Conservation (phyloP, 768 basidiomycete species). For the Psilocybe cyanescens region DNA sequence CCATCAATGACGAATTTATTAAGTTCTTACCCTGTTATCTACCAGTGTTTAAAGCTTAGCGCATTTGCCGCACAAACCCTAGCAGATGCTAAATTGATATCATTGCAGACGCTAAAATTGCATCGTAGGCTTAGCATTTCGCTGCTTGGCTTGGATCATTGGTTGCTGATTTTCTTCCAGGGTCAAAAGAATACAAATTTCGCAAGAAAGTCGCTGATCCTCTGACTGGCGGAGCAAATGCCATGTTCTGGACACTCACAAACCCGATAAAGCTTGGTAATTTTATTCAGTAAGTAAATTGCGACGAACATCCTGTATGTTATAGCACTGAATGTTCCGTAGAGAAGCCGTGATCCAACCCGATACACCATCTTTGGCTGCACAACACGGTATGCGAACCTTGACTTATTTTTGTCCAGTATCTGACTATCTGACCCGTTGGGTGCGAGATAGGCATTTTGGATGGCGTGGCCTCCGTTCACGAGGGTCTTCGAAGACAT, state of each 20-base stretch:
- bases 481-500: slow-evolving; percentile 49
- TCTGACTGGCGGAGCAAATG: slow-evolving; percentile 44
- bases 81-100: slow-evolving; percentile 44
- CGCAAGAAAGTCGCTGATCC: slow-evolving; percentile 39
- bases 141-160: background rate
- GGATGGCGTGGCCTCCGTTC: slow-evolving; percentile 42
- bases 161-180: slow-evolving; percentile 11
- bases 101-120: slow-evolving; percentile 46
- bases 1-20: no score
- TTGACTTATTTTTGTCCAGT: background rate
- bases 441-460: slow-evolving; percentile 36
- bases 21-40: no score
- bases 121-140: slow-evolving; percentile 43
- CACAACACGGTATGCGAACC: slow-evolving; percentile 4
- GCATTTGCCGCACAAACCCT: slow-evolving; percentile 57
- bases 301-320: background rate
- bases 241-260: slow-evolving; percentile 55
- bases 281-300: slow-evolving; percentile 45
- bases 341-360: background rate
- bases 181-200: slow-evolving; percentile 27
- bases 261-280: slow-evolving; percentile 49
- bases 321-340: background rate
- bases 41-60: slow-evolving; percentile 53
- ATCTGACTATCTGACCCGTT: background rate
- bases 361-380: background rate